Evolutionary conservation across 2,329 filamentous ascomycete genomes (phyloP), one percentile per base, ranked within the genome.

Genomic region (Colletotrichum somersetense): DNA sequence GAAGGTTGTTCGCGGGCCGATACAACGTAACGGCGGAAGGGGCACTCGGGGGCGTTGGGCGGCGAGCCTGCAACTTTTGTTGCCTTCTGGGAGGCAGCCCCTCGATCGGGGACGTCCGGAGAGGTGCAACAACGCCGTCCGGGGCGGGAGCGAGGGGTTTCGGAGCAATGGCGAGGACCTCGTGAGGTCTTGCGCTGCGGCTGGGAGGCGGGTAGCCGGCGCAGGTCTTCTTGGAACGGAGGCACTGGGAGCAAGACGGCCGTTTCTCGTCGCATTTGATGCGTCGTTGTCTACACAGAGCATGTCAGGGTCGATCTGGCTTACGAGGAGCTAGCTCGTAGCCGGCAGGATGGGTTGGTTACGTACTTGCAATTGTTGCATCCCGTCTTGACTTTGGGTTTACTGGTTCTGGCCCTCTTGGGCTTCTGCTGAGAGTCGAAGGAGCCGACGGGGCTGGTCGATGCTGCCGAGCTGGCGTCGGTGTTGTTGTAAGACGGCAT

Each of bases 361-460:
- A 85, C 89, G 79, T 84, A 91, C 90, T 92, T 92, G 90, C 90
- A 92, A 79, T 89, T 91, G 76, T 84, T 85, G 80, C 90, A 92
- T 52, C 90, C 90, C 1, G 89, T 91, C 82, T 91, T 91, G 74
- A 91, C 89, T 78, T 91, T 91, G 18, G 88, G 87, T 74, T 84
- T 87, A 78, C 88, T 90, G 38, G 83, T 86, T 66, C 88, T 83
- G 18, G 82, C 82, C 64, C 87, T 83, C 77, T 84, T 88, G 46
- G 78, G 78, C 55, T 78, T 80, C 59, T 77, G 77, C 33, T 73
- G 68, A 35, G 65, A 66, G 61, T 74, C 76, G 35, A 74, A 68
- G 12, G 72, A 64, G 57, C 66, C 42, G 50, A 67, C 30, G 44
- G 70, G 58, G 16, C 66, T 73, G 33, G 71, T 55, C 12, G 66